phyloP scores from a whole-genome alignment of 2,329 filamentous ascomycete genomes.

The Colletotrichum chlorophyti region DNA sequence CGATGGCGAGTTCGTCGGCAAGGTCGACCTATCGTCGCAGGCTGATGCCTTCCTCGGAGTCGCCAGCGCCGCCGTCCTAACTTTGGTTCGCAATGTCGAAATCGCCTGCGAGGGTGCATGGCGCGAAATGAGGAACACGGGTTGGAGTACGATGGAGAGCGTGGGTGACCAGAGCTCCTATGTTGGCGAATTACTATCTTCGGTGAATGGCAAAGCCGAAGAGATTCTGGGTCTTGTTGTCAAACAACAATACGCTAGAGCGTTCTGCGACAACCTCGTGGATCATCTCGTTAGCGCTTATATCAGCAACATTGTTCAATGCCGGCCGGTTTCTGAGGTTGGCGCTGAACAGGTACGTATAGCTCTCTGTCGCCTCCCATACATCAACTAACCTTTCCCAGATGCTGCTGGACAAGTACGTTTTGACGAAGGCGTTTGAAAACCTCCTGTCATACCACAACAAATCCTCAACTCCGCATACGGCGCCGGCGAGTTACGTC shows the following conservation, averaged over 20 bases:
- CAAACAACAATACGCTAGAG: slow-evolving; percentile 92
- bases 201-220: slow-evolving; percentile 73
- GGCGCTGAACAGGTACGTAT: slow-evolving; percentile 82
- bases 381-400: slow-evolving; percentile 45
- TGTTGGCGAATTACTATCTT: slow-evolving; percentile 79
- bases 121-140: slow-evolving; percentile 96
- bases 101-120: slow-evolving; percentile 83
- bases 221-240: slow-evolving; percentile 80
- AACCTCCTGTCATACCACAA: slow-evolving; percentile 72
- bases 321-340: slow-evolving; percentile 88
- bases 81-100: slow-evolving; percentile 85
- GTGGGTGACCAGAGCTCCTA: slow-evolving; percentile 95
- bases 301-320: slow-evolving; percentile 84
- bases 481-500: slow-evolving; percentile 68
- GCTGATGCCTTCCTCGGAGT: slow-evolving; percentile 96
- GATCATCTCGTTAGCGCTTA: slow-evolving; percentile 84
- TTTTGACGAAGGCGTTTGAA: slow-evolving; percentile 80
- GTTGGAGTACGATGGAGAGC: slow-evolving; percentile 92
- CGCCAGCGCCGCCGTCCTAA: slow-evolving; percentile 83
- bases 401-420: slow-evolving; percentile 97
- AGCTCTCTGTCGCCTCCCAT: not conserved
- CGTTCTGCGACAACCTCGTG: slow-evolving; percentile 95
- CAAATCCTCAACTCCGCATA: slow-evolving; percentile 45
- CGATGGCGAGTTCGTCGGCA: slow-evolving; percentile 75
- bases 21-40: slow-evolving; percentile 89